Evolutionary conservation across 2,329 filamentous ascomycete genomes (phyloP), one percentile per base, ranked within the genome.

Genomic region (Ceratocystis papillata): DNA sequence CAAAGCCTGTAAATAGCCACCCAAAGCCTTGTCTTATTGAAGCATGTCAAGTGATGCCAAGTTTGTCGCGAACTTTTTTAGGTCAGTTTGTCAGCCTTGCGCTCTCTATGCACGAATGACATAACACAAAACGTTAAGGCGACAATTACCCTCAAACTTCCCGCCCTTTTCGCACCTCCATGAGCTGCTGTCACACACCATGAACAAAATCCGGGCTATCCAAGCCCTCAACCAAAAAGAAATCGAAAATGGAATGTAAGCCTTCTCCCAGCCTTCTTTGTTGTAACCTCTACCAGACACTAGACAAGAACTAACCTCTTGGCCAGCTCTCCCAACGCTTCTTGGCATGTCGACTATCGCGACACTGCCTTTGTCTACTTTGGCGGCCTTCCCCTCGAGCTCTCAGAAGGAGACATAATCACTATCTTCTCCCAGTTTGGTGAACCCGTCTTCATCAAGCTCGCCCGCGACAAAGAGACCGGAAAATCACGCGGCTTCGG

Each of bases 351-450:
- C 75, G 95, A 99, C 79, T 99, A 97, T 77, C 89, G 90, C 77
- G 94, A 96, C 78, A 97, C 94, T 1, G 95, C 94, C 68, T 99
- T 93, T 76, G 80, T 99, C 74, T 96, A 96, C 80, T 92, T 99
- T 71, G 95, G 95, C 73, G 93, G 93, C 33, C 82, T 99, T 12
- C 90, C 92, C 2, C 96, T 89, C 76, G 90, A 96, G 72, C 82
- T 99, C 50, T 91, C 90, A 62, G 94, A 99, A 78, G 95, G 95
- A 76, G 94, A 99, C 76, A 83, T 99, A 69, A 85, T 97, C 70
- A 92, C 92, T 10, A 95, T 99, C 68, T 99, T 97, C 79, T 96
- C 91, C 5, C 94, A 99, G 75, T 99, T 87, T 73, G 94, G 94
- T 71, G 93, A 97, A 74, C 95, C 95, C 1, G 89, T 92, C 2